Conservation (phyloP, 31 red algal species). For the Bonnemaisonia californica region DNA sequence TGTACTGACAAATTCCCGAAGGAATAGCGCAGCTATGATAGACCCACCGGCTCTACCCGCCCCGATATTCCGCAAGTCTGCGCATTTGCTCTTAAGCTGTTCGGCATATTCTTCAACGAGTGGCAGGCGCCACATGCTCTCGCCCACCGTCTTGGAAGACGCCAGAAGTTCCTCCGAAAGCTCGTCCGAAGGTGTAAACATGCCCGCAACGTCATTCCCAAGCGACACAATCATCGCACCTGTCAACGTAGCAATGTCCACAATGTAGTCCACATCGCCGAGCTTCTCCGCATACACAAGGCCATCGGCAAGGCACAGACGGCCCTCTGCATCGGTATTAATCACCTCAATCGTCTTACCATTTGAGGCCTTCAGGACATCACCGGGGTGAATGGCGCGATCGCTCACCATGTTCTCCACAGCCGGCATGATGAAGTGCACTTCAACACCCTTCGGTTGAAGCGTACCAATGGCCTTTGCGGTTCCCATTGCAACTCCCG, state of each 20-base stretch:
- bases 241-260: conserved; percentile 93
- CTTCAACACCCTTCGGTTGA: conserved; percentile 70
- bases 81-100: conserved; percentile 76
- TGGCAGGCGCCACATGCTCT: conserved; percentile 91
- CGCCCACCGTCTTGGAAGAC: conserved; percentile 36
- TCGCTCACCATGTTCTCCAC: conserved; percentile 88
- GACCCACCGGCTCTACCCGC: conserved; percentile 61
- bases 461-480: conserved; percentile 76
- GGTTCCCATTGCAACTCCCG: conserved; percentile 80
- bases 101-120: conserved; percentile 73
- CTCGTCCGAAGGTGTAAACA: conserved; percentile 66
- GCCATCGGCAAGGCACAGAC: conserved; percentile 92
- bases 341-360: conserved; percentile 95
- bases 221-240: conserved; percentile 86
- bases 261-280: conserved; percentile 64
- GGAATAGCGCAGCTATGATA: conserved; percentile 90
- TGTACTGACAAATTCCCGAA: conserved; percentile 87
- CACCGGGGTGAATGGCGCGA: conserved; percentile 83
- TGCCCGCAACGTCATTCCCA: conserved; percentile 82
- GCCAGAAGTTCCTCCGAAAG: conserved; percentile 44
- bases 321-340: conserved; percentile 97
- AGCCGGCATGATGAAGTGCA: conserved; percentile 89
- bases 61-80: conserved; percentile 87
- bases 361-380: conserved; percentile 83
- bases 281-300: conserved; percentile 86